Conservation (phyloP, 148 eudicot genomes). For the Silene uniflora region DNA sequence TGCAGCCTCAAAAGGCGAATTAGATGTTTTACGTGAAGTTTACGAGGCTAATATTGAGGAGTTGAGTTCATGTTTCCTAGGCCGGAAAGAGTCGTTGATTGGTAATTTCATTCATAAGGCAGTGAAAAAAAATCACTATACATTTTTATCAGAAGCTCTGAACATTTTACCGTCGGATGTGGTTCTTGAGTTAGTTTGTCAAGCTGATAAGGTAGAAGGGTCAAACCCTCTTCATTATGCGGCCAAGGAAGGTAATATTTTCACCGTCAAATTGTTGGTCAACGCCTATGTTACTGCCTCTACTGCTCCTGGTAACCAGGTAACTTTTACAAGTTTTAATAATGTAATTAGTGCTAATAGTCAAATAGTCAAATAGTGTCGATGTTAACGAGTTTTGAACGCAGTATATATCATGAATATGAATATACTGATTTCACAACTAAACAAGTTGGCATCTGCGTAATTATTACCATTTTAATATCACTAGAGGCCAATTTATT, state of each 20-base stretch:
- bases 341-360: too few relatives aligned
- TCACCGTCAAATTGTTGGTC: slow-evolving; percentile 9
- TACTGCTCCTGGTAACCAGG: background rate
- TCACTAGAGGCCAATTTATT: too few relatives aligned
- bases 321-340: background rate
- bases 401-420: too few relatives aligned
- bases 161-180: background rate
- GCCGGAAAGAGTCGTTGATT: background rate
- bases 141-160: background rate
- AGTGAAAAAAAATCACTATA: slow-evolving; percentile 6
- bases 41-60: background rate
- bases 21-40: background rate
- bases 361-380: too few relatives aligned
- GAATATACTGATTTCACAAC: too few relatives aligned
- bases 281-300: background rate
- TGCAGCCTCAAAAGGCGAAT: background rate
- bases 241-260: slow-evolving; percentile 15
- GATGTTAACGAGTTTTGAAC: too few relatives aligned
- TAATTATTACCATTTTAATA: too few relatives aligned
- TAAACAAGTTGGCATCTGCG: too few relatives aligned
- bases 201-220: slow-evolving; percentile 3
- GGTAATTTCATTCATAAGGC: slow-evolving; percentile 3
- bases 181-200: background rate
- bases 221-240: slow-evolving; percentile 13
- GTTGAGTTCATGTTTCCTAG: background rate